phyloP scores from a whole-genome alignment of 176 grass and related monocot species.

The Triticum urartu region DNA sequence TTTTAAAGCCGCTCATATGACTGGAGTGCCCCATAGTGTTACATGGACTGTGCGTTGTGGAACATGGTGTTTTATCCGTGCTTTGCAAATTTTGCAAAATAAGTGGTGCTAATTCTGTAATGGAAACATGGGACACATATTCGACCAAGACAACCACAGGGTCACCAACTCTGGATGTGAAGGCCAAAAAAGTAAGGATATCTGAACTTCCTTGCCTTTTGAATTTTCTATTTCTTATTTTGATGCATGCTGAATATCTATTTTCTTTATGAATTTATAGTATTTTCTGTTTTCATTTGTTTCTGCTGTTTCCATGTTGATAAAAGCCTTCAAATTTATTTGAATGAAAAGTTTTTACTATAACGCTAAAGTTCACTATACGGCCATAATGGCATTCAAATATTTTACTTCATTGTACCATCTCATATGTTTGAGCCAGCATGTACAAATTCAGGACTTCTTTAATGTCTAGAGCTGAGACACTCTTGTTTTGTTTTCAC shows the following conservation, averaged over 20 bases:
- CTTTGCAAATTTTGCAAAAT: not conserved
- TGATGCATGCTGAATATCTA: not conserved
- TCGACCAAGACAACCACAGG: not conserved
- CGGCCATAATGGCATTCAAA: too few species aligned
- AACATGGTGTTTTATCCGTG: not conserved
- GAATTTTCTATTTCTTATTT: not conserved
- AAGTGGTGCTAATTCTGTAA: not conserved
- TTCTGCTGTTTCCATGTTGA: not conserved
- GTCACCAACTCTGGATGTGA: not conserved
- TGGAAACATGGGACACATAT: not conserved
- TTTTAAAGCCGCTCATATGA: not conserved
- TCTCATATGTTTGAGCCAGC: too few species aligned
- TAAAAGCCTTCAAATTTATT: not conserved
- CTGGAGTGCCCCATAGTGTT: not conserved
- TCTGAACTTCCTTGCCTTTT: not conserved
- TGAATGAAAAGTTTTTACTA: not conserved
- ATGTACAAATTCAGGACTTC: not conserved
- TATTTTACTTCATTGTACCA: too few species aligned
- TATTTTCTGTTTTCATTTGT: not conserved
- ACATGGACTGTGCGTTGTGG: not conserved
- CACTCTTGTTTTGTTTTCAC: not conserved
- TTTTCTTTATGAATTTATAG: not conserved
- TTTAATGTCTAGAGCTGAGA: not conserved
- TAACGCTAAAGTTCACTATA: too few species aligned
- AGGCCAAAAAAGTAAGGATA: not conserved